Evolutionary conservation across 2,329 filamentous ascomycete species (phyloP).

Genomic region (Diaporthe citriasiana): DNA sequence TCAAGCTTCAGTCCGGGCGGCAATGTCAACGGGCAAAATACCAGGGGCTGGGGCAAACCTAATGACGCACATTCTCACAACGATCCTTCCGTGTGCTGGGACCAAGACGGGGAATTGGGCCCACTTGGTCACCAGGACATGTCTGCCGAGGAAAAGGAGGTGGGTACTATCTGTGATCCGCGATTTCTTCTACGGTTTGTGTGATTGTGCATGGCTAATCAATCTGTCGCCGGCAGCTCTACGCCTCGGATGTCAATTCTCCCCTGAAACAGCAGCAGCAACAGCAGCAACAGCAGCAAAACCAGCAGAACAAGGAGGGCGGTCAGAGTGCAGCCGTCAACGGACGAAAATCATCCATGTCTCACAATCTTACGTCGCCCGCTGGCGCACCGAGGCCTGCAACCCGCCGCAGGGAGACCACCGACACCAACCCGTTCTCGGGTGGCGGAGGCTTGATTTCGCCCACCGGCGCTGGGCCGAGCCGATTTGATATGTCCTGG

Average conservation of each 20-base stretch:
- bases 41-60: slow-evolving; percentile 82
- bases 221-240: slow-evolving; percentile 69
- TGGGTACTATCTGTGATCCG: slow-evolving; percentile 52
- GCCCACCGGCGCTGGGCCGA: slow-evolving; percentile 65
- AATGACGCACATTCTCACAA: slow-evolving; percentile 80
- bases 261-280: slow-evolving; percentile 84
- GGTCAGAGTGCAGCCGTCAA: slow-evolving; percentile 69
- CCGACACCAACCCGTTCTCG: slow-evolving; percentile 75
- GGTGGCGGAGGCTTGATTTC: slow-evolving; percentile 67
- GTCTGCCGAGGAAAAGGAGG: slow-evolving; percentile 72
- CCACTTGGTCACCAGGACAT: slow-evolving; percentile 82
- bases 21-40: slow-evolving; percentile 73
- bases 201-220: slow-evolving; percentile 47
- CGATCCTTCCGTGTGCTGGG: slow-evolving; percentile 95
- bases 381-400: slow-evolving; percentile 78
- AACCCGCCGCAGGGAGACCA: slow-evolving; percentile 85
- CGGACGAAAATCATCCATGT: slow-evolving; percentile 86
- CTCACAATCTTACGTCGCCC: slow-evolving; percentile 82
- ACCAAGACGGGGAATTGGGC: slow-evolving; percentile 75
- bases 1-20: slow-evolving; percentile 82
- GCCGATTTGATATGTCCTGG: slow-evolving; percentile 75
- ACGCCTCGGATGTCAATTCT: slow-evolving; percentile 91
- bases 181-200: slow-evolving; percentile 37
- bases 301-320: slow-evolving; percentile 75
- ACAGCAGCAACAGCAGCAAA: slow-evolving; percentile 61